phyloP scores from a whole-genome alignment of 176 grass and related monocot species.

The Alopecurus myosuroides region DNA sequence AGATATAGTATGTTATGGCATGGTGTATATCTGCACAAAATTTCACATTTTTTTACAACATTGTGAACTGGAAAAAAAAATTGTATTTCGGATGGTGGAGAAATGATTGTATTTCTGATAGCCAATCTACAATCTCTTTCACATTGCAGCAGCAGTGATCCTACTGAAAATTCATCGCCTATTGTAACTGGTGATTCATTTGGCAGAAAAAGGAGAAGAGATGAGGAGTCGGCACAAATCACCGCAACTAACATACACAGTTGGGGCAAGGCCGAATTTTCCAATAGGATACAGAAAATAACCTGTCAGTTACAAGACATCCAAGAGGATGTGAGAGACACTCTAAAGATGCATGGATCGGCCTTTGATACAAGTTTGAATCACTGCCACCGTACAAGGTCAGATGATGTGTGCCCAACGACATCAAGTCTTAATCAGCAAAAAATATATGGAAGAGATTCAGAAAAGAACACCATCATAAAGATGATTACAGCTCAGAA shows the following conservation, averaged over 20 bases:
- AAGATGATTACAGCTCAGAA: neutral
- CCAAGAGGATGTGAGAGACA: neutral
- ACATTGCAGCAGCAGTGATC: neutral
- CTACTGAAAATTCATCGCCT: neutral
- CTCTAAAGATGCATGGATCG: neutral
- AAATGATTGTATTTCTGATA: neutral
- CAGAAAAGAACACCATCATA: slow-evolving; percentile 3
- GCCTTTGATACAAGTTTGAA: neutral
- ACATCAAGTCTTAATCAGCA: neutral
- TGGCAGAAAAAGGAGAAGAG: neutral
- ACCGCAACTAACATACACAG: neutral
- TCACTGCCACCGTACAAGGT: neutral
- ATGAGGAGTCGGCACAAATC: neutral
- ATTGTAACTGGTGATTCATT: neutral
- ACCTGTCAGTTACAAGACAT: neutral
- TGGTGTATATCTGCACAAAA: neutral
- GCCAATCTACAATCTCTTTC: neutral
- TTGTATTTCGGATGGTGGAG: too few species aligned
- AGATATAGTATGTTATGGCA: neutral
- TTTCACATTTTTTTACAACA: too few species aligned
- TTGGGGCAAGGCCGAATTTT: neutral
- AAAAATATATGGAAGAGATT: slow-evolving; percentile 12
- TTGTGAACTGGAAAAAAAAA: too few species aligned
- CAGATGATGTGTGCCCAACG: neutral
- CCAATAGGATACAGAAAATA: neutral